Evolutionary conservation across 2,329 filamentous ascomycete species (phyloP).

Genomic region (Lithohypha guttulata): DNA sequence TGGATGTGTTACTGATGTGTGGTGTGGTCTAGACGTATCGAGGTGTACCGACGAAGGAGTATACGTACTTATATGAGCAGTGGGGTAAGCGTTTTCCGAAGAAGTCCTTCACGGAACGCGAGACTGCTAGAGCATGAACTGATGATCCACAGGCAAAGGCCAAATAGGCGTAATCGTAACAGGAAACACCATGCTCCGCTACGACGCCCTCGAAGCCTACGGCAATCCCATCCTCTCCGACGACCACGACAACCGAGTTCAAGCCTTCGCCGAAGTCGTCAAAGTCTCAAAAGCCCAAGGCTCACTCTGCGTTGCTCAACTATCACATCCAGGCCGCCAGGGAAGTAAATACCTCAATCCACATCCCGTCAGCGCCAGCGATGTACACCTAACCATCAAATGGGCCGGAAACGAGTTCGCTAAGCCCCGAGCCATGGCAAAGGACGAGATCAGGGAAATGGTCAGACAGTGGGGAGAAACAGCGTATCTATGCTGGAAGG

Average conservation of each 20-base stretch:
- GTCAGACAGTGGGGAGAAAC: slow-evolving; percentile 14
- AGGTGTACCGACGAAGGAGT: too few species aligned
- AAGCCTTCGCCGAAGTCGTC: slow-evolving; percentile 48
- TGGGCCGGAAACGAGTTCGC: slow-evolving; percentile 14
- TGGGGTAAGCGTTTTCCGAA: too few species aligned
- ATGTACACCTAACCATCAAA: slow-evolving; percentile 35
- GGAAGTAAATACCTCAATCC: slow-evolving; percentile 35
- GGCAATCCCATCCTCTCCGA: slow-evolving; percentile 51
- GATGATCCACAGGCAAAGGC: slow-evolving; percentile 54
- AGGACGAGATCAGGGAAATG: slow-evolving; percentile 16
- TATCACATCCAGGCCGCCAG: slow-evolving; percentile 55
- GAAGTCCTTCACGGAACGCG: too few species aligned
- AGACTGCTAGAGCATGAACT: too few species aligned
- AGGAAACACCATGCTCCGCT: slow-evolving; percentile 55
- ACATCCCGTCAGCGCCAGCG: slow-evolving; percentile 42
- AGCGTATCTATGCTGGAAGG: slow-evolving; percentile 16
- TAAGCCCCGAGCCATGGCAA: background rate
- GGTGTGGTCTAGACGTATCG: too few species aligned
- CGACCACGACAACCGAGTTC: slow-evolving; percentile 45
- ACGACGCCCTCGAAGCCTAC: slow-evolving; percentile 45
- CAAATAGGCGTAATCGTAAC: slow-evolving; percentile 48
- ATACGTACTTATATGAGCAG: too few species aligned
- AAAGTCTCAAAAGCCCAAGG: slow-evolving; percentile 46
- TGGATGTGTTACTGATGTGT: background rate
- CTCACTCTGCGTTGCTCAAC: slow-evolving; percentile 47